phyloP scores from a whole-genome alignment of 179 eudicot genomes.

The Beta lomatogona region DNA sequence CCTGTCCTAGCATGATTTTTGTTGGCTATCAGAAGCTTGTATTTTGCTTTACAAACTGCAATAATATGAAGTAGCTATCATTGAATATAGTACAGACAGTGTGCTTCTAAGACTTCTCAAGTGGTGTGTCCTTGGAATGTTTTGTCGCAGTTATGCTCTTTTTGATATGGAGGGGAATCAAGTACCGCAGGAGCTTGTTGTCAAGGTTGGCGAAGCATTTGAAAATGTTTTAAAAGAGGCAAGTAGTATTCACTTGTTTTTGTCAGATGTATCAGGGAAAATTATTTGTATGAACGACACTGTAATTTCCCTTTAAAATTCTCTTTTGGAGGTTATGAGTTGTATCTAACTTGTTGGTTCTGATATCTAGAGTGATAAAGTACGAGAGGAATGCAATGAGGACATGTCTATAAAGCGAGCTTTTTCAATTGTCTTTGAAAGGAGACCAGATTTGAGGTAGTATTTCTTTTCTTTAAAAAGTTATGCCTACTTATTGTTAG shows the following conservation, averaged over 20 bases:
- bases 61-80: neutral
- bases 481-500: neutral
- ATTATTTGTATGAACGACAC: neutral
- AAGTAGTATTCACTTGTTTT: slow-evolving; percentile 24
- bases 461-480: neutral
- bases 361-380: slow-evolving; percentile 58
- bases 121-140: slow-evolving; percentile 7
- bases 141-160: slow-evolving; percentile 67
- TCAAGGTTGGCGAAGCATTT: slow-evolving; percentile 85
- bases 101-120: slow-evolving; percentile 1
- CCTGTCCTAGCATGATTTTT: neutral
- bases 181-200: slow-evolving; percentile 83
- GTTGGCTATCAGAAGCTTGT: neutral
- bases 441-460: slow-evolving; percentile 85
- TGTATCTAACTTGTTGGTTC: slow-evolving; percentile 9
- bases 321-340: neutral
- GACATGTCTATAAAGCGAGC: slow-evolving; percentile 84
- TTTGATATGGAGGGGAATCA: slow-evolving; percentile 93
- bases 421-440: slow-evolving; percentile 79
- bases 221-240: slow-evolving; percentile 84
- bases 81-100: neutral
- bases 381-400: slow-evolving; percentile 66
- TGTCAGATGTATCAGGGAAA: neutral
- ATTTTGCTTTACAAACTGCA: neutral
- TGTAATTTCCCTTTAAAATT: neutral